Conservation (phyloP, 192 early-diverging fungal genomes). For the Endogone sp. region DNA sequence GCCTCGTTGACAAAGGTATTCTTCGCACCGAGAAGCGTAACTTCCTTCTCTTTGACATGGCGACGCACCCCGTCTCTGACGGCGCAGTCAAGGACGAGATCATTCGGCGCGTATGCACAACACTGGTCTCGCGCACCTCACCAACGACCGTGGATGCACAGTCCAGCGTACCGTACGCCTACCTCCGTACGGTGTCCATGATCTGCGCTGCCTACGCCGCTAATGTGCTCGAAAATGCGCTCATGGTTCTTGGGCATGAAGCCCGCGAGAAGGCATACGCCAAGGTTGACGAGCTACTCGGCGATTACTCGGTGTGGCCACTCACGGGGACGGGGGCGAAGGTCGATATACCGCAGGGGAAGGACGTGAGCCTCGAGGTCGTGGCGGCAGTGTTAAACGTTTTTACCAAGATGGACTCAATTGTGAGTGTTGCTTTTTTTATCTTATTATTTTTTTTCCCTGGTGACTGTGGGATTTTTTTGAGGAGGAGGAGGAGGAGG, state of each 20-base stretch:
- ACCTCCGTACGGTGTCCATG: slow-evolving; percentile 80
- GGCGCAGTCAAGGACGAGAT: slow-evolving; percentile 84
- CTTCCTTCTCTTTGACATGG: slow-evolving; percentile 96
- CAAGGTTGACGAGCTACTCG: slow-evolving; percentile 87
- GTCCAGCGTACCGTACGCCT: slow-evolving; percentile 45
- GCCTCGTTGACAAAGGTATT: slow-evolving; percentile 97
- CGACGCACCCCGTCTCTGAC: slow-evolving; percentile 94
- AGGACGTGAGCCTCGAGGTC: slow-evolving; percentile 63
- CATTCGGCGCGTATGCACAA: slow-evolving; percentile 76
- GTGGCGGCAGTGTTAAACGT: slow-evolving; percentile 80
- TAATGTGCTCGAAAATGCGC: slow-evolving; percentile 95
- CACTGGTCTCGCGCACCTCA: slow-evolving; percentile 65
- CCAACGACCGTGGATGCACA: slow-evolving; percentile 53
- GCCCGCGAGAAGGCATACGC: slow-evolving; percentile 85
- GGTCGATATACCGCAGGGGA: slow-evolving; percentile 48
- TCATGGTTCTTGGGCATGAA: slow-evolving; percentile 78
- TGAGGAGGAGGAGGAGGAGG: no score
- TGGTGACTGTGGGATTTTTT: no score
- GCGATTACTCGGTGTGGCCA: slow-evolving; percentile 76
- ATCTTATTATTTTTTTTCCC: no score
- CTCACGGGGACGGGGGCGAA: slow-evolving; percentile 53
- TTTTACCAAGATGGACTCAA: slow-evolving; percentile 85
- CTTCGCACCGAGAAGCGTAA: slow-evolving; percentile 94
- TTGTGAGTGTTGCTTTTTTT: slow-evolving; percentile 43
- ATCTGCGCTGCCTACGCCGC: slow-evolving; percentile 95